Evolutionary conservation across 352 stramenopile genomes (phyloP).

Genomic region (Thraustotheca clavata): DNA sequence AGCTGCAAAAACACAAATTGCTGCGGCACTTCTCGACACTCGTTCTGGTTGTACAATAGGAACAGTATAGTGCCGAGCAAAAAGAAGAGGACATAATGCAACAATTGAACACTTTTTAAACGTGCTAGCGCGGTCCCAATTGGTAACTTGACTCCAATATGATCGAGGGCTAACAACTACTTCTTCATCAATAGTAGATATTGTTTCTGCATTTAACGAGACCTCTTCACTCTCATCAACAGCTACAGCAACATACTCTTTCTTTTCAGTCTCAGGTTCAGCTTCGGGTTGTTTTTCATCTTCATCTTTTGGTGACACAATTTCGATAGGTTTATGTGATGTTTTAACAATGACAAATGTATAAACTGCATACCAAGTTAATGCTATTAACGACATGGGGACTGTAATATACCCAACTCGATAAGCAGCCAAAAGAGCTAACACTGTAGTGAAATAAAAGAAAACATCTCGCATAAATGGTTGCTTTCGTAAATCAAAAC

Average conservation of each 20-base stretch:
- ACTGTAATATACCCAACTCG: slow-evolving; percentile 10
- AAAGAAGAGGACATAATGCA: slow-evolving; percentile 58
- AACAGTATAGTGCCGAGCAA: slow-evolving; percentile 45
- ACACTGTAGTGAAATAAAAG: slow-evolving; percentile 12
- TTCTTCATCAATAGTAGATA: background rate
- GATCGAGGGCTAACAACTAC: background rate
- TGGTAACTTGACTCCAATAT: slow-evolving; percentile 1
- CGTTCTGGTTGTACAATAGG: slow-evolving; percentile 53
- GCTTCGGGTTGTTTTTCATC: background rate
- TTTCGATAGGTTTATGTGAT: background rate
- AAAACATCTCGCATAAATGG: slow-evolving; percentile 17
- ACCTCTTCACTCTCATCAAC: background rate
- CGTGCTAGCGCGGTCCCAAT: background rate
- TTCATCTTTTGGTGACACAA: background rate
- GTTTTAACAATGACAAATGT: slow-evolving; percentile 4
- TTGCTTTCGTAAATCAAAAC: background rate
- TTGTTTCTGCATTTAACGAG: background rate
- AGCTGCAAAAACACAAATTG: background rate
- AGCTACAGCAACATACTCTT: background rate
- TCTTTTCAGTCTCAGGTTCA: background rate
- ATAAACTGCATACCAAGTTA: slow-evolving; percentile 6
- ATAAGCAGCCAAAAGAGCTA: slow-evolving; percentile 1
- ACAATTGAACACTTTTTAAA: slow-evolving; percentile 29
- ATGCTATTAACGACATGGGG: background rate
- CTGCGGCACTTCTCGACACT: background rate